Conservation (phyloP, 2,329 filamentous ascomycete species). For the Epichloe elymi region DNA sequence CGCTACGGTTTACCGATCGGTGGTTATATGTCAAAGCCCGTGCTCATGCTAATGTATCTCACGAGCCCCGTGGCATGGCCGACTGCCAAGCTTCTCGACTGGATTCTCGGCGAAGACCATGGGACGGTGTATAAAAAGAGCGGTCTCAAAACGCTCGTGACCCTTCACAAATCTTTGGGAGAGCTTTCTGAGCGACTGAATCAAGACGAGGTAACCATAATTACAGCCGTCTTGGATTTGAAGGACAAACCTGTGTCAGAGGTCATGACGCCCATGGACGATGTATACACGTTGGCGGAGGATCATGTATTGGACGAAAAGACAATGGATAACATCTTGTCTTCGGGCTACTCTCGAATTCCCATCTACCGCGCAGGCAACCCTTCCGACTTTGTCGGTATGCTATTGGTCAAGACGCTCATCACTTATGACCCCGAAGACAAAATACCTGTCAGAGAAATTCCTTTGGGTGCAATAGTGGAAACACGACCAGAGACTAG, state of each 20-base stretch:
- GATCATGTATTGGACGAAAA: conserved; percentile 85
- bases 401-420: conserved; percentile 96
- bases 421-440: conserved; percentile 99
- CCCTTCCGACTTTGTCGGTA: conserved; percentile 80
- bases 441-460: conserved; percentile 71
- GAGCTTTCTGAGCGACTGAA: conserved; percentile 80
- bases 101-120: conserved; percentile 84
- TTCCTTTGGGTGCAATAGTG: conserved; percentile 83
- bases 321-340: conserved; percentile 89
- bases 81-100: conserved; percentile 89
- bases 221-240: conserved; percentile 87
- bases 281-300: conserved; percentile 94
- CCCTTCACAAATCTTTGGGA: conserved; percentile 82
- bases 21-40: conserved; percentile 81
- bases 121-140: conserved; percentile 97
- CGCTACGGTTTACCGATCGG: conserved; percentile 92
- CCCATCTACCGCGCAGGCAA: conserved; percentile 85
- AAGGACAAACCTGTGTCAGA: conserved; percentile 91
- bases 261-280: conserved; percentile 98
- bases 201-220: conserved; percentile 96
- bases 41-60: conserved; percentile 82
- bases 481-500: conserved; percentile 93
- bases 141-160: conserved; percentile 90
- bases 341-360: conserved; percentile 89
- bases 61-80: conserved; percentile 86